These are phyloP conservation scores for Aristolochia fimbriata DNA, from an alignment of 164 flowering plant species.

Conservation along the genomic window DNA sequence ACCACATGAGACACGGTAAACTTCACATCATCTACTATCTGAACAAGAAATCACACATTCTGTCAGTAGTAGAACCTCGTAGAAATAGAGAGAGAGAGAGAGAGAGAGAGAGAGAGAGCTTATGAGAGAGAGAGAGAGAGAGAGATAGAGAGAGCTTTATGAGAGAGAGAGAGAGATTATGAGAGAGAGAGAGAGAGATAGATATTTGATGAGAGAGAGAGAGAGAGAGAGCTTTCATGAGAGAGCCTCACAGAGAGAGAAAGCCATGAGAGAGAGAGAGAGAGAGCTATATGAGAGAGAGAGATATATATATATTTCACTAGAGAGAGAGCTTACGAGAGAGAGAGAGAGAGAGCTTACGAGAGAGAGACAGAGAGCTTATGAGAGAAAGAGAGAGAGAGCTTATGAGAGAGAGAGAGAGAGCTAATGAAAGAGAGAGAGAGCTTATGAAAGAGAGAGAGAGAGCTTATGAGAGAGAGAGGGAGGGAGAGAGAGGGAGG, in stretches of 20 bases:
- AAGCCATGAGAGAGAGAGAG: background rate
- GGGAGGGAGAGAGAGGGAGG: background rate
- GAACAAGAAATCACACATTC: slow-evolving; percentile 3
- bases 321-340: background rate
- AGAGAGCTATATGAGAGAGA: too few relatives aligned
- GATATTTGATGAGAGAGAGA: background rate
- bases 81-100: background rate
- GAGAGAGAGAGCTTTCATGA: background rate
- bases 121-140: background rate
- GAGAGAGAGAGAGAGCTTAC: background rate
- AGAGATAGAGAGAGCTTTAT: background rate
- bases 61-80: background rate
- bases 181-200: background rate
- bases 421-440: background rate
- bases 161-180: background rate
- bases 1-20: slow-evolving; percentile 94
- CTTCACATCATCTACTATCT: slow-evolving; percentile 97
- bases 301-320: too few relatives aligned
- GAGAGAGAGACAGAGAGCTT: too few relatives aligned
- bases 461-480: background rate
- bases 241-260: background rate
- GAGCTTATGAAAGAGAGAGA: background rate
- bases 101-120: background rate
- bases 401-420: background rate
- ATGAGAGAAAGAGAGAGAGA: background rate